Evolutionary conservation across 164 flowering plant species (phyloP).

Genomic region (Echeveria elegans): DNA sequence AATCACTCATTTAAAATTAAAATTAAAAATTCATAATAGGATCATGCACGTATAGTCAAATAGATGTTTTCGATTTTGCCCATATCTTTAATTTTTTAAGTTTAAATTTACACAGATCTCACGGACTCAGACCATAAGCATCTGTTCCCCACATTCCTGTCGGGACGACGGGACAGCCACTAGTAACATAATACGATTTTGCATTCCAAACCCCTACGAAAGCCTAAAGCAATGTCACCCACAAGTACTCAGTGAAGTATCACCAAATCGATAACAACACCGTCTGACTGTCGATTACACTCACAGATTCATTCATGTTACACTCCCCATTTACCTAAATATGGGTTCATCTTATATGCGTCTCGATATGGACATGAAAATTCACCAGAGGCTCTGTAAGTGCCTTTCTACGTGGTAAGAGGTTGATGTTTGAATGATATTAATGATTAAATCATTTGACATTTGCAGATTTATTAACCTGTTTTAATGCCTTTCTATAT

Average conservation of each 20-base stretch:
- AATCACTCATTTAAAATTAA: too few relatives aligned
- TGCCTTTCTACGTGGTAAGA: background rate
- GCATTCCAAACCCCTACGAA: background rate
- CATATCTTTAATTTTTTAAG: too few relatives aligned
- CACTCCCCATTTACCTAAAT: background rate
- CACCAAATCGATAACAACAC: background rate
- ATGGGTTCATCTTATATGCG: background rate
- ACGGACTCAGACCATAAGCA: too few relatives aligned
- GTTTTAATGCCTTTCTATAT: background rate
- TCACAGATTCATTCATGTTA: background rate
- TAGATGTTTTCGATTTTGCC: too few relatives aligned
- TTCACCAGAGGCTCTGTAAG: slow-evolving; percentile 2
- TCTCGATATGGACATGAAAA: background rate
- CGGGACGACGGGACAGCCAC: too few relatives aligned
- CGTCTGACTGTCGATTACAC: background rate
- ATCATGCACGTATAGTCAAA: too few relatives aligned
- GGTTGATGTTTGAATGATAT: background rate
- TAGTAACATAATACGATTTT: too few relatives aligned
- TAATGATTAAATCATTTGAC: background rate
- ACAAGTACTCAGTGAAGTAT: background rate
- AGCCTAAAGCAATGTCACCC: background rate
- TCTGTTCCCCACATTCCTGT: too few relatives aligned
- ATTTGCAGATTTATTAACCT: background rate
- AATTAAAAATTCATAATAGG: too few relatives aligned
- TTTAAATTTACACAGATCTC: too few relatives aligned